Base-by-base conservation (phyloP, 2,329 filamentous ascomycete species). In the Penicillium sp. region DNA sequence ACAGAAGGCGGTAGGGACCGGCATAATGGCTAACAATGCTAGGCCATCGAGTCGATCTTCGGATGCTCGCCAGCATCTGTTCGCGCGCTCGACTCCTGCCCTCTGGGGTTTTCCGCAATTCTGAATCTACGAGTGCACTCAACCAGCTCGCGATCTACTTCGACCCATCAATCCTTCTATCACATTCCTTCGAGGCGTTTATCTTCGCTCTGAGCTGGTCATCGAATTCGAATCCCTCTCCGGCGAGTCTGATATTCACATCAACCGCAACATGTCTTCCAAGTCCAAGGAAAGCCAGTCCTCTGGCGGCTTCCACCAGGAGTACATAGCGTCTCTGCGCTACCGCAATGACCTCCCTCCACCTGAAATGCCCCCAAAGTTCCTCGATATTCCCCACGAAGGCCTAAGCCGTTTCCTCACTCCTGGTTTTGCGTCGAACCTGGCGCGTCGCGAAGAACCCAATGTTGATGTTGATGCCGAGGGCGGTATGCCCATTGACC, bases 391-490 rank as follows among this genome's bases (percentile, higher is more conserved):
- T 55, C 92, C 94, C 10, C 96, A 95, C 65, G 94, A 90, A 50
- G 94, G 94, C 38, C 82, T 97, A 14, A 82, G 89, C 36, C 89
- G 95, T 69, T 97, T 96, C 74, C 95, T 94, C 28, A 90, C 86
- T 3, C 90, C 94, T 1, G 86, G 86, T 20, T 99, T 95, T 76
- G 91, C 92, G 27, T 94, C 92, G 41, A 86, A 90, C 57, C 79
- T 99, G 62, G 90, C 89, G 16, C 82, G 92, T 66, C 91, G 96
- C 67, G 94, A 97, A 76, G 89, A 92, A 46, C 79, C 96, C 44
- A 97, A 96, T 68, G 94, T 99, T 55, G 94, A 99, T 74, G 91
- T 91, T 27, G 94, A 99, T 82, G 94, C 92, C 8, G 94, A 99
- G 77, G 82, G 97, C 63, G 94, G 94, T 51, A 97, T 99, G 94